Evolutionary conservation across 768 basidiomycete species (phyloP), one percentile per base, ranked within the genome.

Genomic region (Phaeolepiota aurea): DNA sequence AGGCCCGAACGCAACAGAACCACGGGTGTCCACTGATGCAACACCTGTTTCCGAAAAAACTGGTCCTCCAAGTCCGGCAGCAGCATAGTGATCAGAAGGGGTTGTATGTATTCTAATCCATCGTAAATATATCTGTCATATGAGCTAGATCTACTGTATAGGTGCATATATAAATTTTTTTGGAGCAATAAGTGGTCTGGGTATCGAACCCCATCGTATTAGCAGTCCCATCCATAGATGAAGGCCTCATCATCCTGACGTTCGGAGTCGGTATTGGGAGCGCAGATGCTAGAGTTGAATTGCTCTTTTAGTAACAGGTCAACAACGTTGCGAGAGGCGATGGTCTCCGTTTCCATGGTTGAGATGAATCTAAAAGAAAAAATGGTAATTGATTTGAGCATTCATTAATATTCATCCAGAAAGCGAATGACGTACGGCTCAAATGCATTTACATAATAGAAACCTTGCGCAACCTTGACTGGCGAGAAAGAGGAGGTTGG

Each of bases 301-400:
- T 81, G 73, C 21, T 90, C 84, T 22, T 75, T 70, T 15, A 92
- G 63, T 14, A 91, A 67, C 18, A 87, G 63, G 50, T 90, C 88
- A 35, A 89, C 87, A 28, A 84, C 70, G 56, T 93, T 92, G 21
- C 89, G 77, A 1, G 87, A 77, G 0, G 87, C 72, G 21, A 94
- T 58, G 0, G 87, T 90, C 61, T 92, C 82, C 0, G 91, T 93
- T 59, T 97, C 93, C 93, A 97, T 96, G 4, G 89, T 90, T 11
- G 82, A 87, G 34, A 92, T 84, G 50, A 89, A 76, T 21, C 86
- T 87, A 44, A 19, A 9, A 15, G 12, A 15, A 43, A 21, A 47
- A 31, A 14, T 9, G 18, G 12, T 35, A 35, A 35, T 9, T n/a
- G 33, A 15, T 7, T 16, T 35, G 18, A 35, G 33, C n/a, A 19